Base-by-base conservation (phyloP, 148 eudicot species). In the Heliosperma pusillum region DNA sequence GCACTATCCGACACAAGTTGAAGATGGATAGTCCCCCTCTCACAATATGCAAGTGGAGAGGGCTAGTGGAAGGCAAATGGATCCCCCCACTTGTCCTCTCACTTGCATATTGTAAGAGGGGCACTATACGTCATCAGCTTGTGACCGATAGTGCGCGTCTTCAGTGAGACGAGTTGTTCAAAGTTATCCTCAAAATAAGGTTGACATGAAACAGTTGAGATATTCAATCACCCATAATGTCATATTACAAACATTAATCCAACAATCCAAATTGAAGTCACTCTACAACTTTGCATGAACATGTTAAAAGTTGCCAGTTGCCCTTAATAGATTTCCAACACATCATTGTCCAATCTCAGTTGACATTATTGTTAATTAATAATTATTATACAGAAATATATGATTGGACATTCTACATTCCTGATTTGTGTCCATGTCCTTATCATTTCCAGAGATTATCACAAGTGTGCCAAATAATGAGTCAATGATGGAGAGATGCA, bases 391-490 rank as follows among this genome's bases (percentile, higher is more conserved):
- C 56, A 45, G 45, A 42, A 44, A 33, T n/a, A 67, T 21, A 45
- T 21, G 29, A 69, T 69, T 17, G 45, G 30, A 69, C 71, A 45
- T 69, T 44, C 63, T 67, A 11, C 55, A 13, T 21, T 15, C 56
- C 56, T 44, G 24, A 68, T 42, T 45, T 42, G 3, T 12, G 11
- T 44, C 12, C 71, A 68, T 9, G 71, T 68, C 56, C 45, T 42
- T 56, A 22, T 45, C 56, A 69, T 26, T 69, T 44, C 27, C 71
- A 44, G 29, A 45, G 11, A 69, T 53, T 24, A 69, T 47, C 27
- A 22, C 71, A 69, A 44, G 71, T 69, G 56, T 69, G 22, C 71
- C 71, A 24, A 45, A 69, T 44, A 13, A 69, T 45, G 56, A 22
- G 2, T 9, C 4, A 69, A 21, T 69, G 71, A 69, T 45, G 55